A percentile compares a stretch with the other conserved stretches of the same genome.
These are phyloP conservation scores for Steccherinum ochraceum DNA, from an alignment of 768 basidiomycete species.

Conservation along the genomic window DNA sequence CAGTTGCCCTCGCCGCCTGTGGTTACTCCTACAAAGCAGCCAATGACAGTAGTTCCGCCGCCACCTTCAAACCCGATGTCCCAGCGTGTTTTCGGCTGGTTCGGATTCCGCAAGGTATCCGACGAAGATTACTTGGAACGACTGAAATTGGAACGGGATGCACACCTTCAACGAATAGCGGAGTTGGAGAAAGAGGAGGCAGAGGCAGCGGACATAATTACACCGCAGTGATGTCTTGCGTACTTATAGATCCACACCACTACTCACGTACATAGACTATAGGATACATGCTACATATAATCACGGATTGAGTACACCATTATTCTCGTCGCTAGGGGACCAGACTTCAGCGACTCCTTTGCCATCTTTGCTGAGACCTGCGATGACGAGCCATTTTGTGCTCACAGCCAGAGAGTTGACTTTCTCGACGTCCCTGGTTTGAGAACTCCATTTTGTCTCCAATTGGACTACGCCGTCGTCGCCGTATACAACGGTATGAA, in stretches of 20 bases:
- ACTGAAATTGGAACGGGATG: conserved; percentile 51
- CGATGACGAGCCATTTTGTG: conserved; percentile 46
- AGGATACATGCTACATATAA: background rate
- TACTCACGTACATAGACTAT: background rate
- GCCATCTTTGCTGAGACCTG: conserved; percentile 52
- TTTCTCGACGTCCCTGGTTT: conserved; percentile 43
- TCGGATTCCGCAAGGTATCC: conserved; percentile 54
- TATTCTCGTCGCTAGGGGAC: conserved; percentile 17
- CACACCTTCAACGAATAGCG: conserved; percentile 48
- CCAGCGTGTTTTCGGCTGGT: conserved; percentile 34
- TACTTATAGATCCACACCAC: background rate
- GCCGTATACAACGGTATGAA: conserved; percentile 39
- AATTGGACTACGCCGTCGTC: conserved; percentile 33
- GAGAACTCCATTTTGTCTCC: conserved; percentile 39
- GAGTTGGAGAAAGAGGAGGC: conserved; percentile 41
- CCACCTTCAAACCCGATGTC: conserved; percentile 20
- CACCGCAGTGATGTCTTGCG: no score
- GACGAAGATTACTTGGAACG: conserved; percentile 68
- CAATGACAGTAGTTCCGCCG: background rate
- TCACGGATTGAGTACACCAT: background rate
- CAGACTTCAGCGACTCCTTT: conserved; percentile 64
- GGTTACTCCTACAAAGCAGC: background rate
- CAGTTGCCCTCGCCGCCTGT: background rate
- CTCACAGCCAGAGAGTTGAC: conserved; percentile 57
- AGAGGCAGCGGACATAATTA: background rate